Evolutionary conservation across 2,329 filamentous ascomycete species (phyloP).

Genomic region (Tolypocladium cylindrosporum): DNA sequence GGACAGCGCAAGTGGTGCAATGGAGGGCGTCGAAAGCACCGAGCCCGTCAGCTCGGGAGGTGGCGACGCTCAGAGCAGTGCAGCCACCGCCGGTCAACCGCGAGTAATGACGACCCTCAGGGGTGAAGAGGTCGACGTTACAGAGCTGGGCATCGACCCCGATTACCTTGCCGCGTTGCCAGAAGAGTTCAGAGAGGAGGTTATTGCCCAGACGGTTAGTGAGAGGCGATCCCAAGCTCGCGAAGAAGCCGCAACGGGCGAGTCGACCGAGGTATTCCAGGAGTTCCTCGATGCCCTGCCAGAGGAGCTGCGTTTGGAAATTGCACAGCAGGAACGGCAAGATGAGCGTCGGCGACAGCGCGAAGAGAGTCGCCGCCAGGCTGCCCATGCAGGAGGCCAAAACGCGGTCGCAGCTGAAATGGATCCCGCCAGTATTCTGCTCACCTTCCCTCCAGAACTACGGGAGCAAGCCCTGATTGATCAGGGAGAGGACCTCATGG

Average conservation of each 20-base stretch:
- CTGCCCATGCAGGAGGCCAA: conserved; percentile 44
- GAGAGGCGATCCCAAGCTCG: conserved; percentile 70
- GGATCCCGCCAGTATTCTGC: conserved; percentile 85
- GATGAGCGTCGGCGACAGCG: conserved; percentile 83
- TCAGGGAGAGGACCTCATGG: conserved; percentile 79
- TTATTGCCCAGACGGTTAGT: conserved; percentile 83
- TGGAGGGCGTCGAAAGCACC: conserved; percentile 67
- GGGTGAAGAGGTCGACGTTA: conserved; percentile 85
- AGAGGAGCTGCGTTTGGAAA: conserved; percentile 78
- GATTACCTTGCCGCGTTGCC: conserved; percentile 96
- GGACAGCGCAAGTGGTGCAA: conserved; percentile 31
- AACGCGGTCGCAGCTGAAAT: conserved; percentile 56
- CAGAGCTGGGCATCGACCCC: conserved; percentile 83
- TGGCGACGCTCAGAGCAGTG: conserved; percentile 12
- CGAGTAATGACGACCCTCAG: conserved; percentile 76
- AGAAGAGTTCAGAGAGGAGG: conserved; percentile 91
- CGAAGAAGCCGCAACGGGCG: conserved; percentile 56
- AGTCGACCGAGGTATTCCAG: conserved; percentile 76
- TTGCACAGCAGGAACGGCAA: conserved; percentile 80
- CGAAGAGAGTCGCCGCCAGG: conserved; percentile 65
- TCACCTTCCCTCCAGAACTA: conserved; percentile 76
- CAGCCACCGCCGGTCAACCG: conserved; percentile 14
- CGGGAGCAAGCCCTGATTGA: conserved; percentile 84
- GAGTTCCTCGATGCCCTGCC: conserved; percentile 92
- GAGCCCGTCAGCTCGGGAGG: conserved; percentile 20